Evolutionary conservation across 2,329 filamentous ascomycete species (phyloP), one percentile per base, ranked within the genome.

Genomic region (Calonectria crousiana): DNA sequence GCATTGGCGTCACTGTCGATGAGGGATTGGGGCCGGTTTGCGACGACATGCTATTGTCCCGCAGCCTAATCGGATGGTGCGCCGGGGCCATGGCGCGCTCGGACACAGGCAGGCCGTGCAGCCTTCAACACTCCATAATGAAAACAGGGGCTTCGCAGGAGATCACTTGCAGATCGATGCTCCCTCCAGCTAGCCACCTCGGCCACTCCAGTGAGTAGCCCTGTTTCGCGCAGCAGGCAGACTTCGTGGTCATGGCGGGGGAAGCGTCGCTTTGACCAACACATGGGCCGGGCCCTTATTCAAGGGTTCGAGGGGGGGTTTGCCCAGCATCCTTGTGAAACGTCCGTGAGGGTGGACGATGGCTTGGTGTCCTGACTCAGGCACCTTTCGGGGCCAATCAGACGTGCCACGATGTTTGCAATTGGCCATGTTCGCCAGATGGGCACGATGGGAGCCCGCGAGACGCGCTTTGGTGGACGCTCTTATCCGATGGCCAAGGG

Each of bases 111-210:
- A 30, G 20, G 1, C 28, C 36, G 56, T 41, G 56, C 56, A 62
- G 56, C 36, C 18, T 28, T 41, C 56, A 30, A 28, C 16, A 34
- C n/a, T 60, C 56, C 56, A 62, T 41, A 41, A 62, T 62, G 41
- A 62, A 62, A 62, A 62, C 56, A 62, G 56, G 56, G 34, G 56
- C 13, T 4, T 10, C 3, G 23, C 10, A 16, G 34, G 26, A 62
- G 32, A 62, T 62, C 56, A 41, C 56, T 28, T 20, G 56, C 56
- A 62, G 56, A 62, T 62, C 56, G 56, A 62, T 41, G 56, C 56
- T 62, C 8, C 14, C 13, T 62, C 56, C 36, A 62, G 56, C 56
- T 62, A 62, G 56, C 18, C 36, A 30, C 6, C 4, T 30, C 26
- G 51, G 51, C 51, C 56, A n/a, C 38, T 18, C 16, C 28, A 16